Percentiles rank a stretch among this genome's conserved stretches.
Evolutionary conservation across 139 green algal genomes (phyloP).

Genomic region (Spirogloea muscicola): DNA sequence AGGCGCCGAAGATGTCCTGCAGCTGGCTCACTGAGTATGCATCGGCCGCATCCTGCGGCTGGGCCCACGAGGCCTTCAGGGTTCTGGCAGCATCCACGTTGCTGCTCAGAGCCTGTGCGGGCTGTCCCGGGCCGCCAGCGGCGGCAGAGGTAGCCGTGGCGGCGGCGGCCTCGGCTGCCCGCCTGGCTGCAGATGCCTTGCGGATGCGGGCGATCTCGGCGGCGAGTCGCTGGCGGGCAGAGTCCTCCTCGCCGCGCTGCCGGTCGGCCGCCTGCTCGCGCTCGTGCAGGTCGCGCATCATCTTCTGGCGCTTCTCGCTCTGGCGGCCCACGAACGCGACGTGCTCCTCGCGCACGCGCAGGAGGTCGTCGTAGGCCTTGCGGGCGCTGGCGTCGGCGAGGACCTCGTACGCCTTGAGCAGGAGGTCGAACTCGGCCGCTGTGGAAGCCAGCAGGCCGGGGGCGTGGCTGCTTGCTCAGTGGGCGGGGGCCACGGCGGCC

Average conservation of each 20-base stretch:
- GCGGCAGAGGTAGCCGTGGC: background rate
- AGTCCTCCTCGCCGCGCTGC: slow-evolving; percentile 8
- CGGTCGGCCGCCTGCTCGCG: slow-evolving; percentile 52
- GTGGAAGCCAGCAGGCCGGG: no score
- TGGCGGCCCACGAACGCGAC: slow-evolving; percentile 36
- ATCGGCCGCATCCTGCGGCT: slow-evolving; percentile 17
- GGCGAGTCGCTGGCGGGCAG: background rate
- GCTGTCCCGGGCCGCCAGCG: background rate
- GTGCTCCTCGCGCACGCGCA: background rate
- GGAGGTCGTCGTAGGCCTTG: slow-evolving; percentile 63
- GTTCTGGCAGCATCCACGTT: slow-evolving; percentile 48
- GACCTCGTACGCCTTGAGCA: slow-evolving; percentile 82
- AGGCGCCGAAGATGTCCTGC: slow-evolving; percentile 45
- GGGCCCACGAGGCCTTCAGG: slow-evolving; percentile 61
- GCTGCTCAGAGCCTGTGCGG: no score
- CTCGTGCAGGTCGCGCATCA: slow-evolving; percentile 69
- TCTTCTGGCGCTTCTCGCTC: slow-evolving; percentile 71
- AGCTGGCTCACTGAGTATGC: slow-evolving; percentile 40
- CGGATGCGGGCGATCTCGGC: slow-evolving; percentile 11
- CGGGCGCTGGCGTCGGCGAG: slow-evolving; percentile 65
- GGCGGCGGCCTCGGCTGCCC: background rate
- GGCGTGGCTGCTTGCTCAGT: no score
- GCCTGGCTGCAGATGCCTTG: background rate
- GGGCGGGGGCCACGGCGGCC: no score
- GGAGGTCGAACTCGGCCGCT: slow-evolving; percentile 67